These are phyloP conservation scores for Trapa bicornis DNA, from an alignment of 345 rosid species.

Conservation along the genomic window DNA sequence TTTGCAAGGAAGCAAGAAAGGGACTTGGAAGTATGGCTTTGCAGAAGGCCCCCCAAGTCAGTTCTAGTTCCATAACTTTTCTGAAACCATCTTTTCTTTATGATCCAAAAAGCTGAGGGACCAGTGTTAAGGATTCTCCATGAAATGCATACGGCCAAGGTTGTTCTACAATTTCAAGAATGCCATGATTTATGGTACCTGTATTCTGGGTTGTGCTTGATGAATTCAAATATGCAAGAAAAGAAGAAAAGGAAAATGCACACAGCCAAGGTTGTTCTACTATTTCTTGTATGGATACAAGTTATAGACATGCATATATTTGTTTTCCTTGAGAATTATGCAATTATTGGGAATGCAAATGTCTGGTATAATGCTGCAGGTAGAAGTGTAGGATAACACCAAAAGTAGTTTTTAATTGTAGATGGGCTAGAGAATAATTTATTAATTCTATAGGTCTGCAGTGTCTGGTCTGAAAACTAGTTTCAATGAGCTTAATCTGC, in stretches of 20 bases:
- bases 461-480: neutral
- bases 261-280: too few species aligned
- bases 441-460: constrained; percentile 6
- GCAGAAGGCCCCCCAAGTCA: neutral
- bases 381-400: neutral
- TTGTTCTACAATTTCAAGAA: too few species aligned
- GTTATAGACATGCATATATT: too few species aligned
- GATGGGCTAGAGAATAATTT: too few species aligned
- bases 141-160: neutral
- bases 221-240: too few species aligned
- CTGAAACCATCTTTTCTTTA: neutral
- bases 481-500: constrained; percentile 7
- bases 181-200: too few species aligned
- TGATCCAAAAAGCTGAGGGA: neutral
- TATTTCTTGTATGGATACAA: too few species aligned
- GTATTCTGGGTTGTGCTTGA: too few species aligned
- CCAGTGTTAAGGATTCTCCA: neutral
- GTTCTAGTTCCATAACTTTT: neutral
- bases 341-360: neutral
- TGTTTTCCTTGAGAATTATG: neutral
- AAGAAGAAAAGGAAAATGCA: too few species aligned
- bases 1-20: neutral
- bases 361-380: neutral
- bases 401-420: neutral
- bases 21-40: neutral